These are phyloP conservation scores for Penicillium dipodomyicola DNA, from an alignment of 495 filamentous ascomycete species.

Conservation along the genomic window DNA sequence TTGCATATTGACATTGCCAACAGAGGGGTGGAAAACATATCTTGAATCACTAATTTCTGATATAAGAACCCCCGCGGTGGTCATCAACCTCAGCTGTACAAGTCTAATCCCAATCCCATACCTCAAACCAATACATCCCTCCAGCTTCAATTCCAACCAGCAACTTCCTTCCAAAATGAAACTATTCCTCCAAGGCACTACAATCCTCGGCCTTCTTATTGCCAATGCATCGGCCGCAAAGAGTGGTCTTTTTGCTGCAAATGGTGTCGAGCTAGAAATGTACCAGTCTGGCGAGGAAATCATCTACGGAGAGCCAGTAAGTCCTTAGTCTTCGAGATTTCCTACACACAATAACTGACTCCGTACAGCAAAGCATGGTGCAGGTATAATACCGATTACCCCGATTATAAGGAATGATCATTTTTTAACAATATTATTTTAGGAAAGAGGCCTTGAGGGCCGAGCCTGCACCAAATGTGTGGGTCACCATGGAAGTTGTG, in stretches of 20 bases:
- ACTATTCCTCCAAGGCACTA: neutral
- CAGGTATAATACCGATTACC: neutral
- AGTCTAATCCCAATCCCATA: neutral
- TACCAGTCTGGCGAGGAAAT: neutral
- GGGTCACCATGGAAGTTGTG: slow-evolving; percentile 8
- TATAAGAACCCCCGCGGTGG: neutral
- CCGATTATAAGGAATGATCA: neutral
- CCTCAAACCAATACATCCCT: neutral
- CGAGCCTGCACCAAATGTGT: slow-evolving; percentile 8
- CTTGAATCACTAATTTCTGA: neutral
- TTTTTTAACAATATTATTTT: neutral
- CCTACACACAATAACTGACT: neutral
- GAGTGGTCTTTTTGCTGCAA: slow-evolving; percentile 1
- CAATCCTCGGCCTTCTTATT: neutral
- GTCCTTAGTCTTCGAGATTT: neutral
- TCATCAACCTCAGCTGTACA: neutral
- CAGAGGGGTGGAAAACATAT: neutral
- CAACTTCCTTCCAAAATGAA: slow-evolving; percentile 1
- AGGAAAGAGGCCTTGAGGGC: neutral
- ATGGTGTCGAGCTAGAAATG: slow-evolving; percentile 2
- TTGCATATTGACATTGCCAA: neutral
- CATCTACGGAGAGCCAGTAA: slow-evolving; percentile 1
- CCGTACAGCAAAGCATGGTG: neutral
- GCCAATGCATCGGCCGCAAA: neutral
- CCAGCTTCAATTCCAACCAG: neutral